phyloP scores from a whole-genome alignment of 2,329 filamentous ascomycete genomes.

The Claviceps maximensis region DNA sequence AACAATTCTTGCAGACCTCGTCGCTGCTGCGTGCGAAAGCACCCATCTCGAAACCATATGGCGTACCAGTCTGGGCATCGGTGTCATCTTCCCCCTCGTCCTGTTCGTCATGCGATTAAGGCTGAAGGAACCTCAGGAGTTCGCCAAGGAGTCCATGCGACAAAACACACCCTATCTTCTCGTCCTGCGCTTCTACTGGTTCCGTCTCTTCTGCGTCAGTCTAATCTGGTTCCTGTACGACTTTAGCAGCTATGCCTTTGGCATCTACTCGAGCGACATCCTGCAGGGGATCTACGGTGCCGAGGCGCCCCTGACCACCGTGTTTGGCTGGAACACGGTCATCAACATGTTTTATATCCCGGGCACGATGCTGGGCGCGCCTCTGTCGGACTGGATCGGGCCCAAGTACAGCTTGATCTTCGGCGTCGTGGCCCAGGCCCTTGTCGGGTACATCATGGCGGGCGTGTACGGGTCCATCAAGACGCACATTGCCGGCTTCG shows the following conservation, averaged over 20 bases:
- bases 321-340: conserved; percentile 80
- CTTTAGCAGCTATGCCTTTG: conserved; percentile 79
- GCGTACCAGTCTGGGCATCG: conserved; percentile 69
- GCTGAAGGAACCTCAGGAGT: conserved; percentile 68
- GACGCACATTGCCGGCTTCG: conserved; percentile 27
- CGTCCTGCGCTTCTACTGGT: conserved; percentile 56
- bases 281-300: conserved; percentile 49
- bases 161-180: conserved; percentile 41
- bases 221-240: conserved; percentile 80
- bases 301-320: conserved; percentile 52
- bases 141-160: conserved; percentile 56
- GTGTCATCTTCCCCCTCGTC: conserved; percentile 61
- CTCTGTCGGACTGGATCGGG: conserved; percentile 64
- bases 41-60: conserved; percentile 61
- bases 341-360: conserved; percentile 85
- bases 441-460: conserved; percentile 83
- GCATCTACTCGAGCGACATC: conserved; percentile 72
- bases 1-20: conserved; percentile 23
- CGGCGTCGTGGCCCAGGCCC: conserved; percentile 58
- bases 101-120: conserved; percentile 59
- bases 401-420: conserved; percentile 60
- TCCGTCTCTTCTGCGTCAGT: conserved; percentile 54
- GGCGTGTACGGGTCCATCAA: conserved; percentile 62
- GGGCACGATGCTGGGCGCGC: conserved; percentile 65
- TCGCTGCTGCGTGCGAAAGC: conserved; percentile 42